Conservation (phyloP, 1,139 yeast species). For the Magnusiomyces paraingens region DNA sequence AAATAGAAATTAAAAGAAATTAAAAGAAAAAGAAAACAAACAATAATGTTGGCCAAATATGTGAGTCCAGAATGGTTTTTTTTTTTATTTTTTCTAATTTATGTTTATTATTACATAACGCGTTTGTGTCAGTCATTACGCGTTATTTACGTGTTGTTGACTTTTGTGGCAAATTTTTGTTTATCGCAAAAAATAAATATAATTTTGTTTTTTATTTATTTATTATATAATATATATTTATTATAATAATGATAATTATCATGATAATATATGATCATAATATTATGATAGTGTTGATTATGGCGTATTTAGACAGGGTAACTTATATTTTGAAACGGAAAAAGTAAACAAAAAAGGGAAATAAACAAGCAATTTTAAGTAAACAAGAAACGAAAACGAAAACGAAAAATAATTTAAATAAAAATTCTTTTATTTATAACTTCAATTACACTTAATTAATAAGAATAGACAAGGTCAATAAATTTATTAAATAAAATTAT, state of each 20-base stretch:
- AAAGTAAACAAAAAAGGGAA: no score
- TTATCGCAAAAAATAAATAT: no score
- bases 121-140: background rate
- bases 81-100: background rate
- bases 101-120: background rate
- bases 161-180: no score
- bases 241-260: no score
- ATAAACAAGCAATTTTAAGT: background rate
- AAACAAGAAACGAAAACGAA: background rate
- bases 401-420: constrained; percentile 1
- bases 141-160: no score
- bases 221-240: no score
- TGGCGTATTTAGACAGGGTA: no score
- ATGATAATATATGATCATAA: no score
- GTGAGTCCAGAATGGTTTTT: background rate
- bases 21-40: background rate
- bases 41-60: background rate
- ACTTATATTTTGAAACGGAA: no score
- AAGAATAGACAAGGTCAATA: background rate
- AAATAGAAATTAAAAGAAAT: no score
- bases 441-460: background rate
- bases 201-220: no score
- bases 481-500: constrained; percentile 13
- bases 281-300: no score
- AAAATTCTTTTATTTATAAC: background rate